These are phyloP conservation scores for Fusarium sp. DNA, from an alignment of 2,329 filamentous ascomycete species.

Conservation along the genomic window DNA sequence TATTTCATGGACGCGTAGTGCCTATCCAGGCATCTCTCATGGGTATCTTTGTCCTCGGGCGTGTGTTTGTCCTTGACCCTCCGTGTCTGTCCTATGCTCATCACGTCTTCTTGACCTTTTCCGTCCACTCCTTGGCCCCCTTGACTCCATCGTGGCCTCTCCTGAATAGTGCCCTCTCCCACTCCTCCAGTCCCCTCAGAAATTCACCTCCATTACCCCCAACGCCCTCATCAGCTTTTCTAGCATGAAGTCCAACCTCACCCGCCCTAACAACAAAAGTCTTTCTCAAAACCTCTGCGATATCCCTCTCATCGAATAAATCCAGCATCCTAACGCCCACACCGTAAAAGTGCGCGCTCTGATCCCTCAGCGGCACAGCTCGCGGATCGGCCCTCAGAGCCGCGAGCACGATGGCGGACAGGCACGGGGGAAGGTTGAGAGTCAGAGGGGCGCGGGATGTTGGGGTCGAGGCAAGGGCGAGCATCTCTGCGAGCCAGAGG, in stretches of 20 bases:
- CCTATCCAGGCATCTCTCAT: conserved; percentile 22
- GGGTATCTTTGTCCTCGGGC: conserved; percentile 37
- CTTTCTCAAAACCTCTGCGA: conserved; percentile 80
- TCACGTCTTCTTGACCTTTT: conserved; percentile 60
- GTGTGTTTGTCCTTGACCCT: background rate
- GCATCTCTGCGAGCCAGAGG: conserved; percentile 94
- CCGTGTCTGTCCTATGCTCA: background rate
- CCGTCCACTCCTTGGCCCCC: conserved; percentile 76
- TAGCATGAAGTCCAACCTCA: conserved; percentile 88
- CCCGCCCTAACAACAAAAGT: conserved; percentile 85
- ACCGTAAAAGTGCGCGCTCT: conserved; percentile 89
- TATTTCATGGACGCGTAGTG: conserved; percentile 29
- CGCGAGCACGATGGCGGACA: conserved; percentile 84
- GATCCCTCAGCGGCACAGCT: conserved; percentile 83
- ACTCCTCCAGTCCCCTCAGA: conserved; percentile 88
- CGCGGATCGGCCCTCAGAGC: conserved; percentile 91
- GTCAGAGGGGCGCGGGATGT: conserved; percentile 74
- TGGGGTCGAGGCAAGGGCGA: conserved; percentile 74
- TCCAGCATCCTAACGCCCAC: conserved; percentile 89
- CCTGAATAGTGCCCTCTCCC: conserved; percentile 82
- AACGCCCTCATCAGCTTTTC: conserved; percentile 78
- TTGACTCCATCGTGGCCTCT: conserved; percentile 80
- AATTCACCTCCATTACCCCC: conserved; percentile 80
- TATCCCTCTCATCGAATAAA: conserved; percentile 83
- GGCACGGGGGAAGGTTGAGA: conserved; percentile 82